Evolutionary conservation across 1,284 basidiomycete species (phyloP), one percentile per base, ranked within the genome.

Genomic region (Tilletiopsis washingtonensis): DNA sequence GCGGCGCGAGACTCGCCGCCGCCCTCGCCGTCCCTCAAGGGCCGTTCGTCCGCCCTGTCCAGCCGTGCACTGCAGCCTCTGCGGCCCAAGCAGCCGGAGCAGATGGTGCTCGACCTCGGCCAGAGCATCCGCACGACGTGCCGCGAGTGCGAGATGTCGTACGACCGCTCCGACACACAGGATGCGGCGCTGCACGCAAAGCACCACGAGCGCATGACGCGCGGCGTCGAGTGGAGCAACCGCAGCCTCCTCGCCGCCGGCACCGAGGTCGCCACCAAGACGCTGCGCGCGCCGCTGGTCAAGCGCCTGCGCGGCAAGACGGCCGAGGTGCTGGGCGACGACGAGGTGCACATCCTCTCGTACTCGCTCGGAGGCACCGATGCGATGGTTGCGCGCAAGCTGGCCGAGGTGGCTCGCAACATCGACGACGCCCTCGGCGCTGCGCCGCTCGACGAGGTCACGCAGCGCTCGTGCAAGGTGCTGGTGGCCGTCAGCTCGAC

Each of bases 301-400:
- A 59, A 89, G 72, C 90, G 87, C 12, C 76, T 88, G 48, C 90
- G 89, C 59, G 84, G 84, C 29, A 91, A 91, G 73, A 81, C 84
- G 40, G 85, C 90, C 45, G 88, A 91, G 73, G 84, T 87, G 12
- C 79, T 84, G 9, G 82, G 86, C 29, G 86, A 86, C 74, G 87
- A 87, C 19, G 34, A 24, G 19, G 23, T 42, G 24, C 34, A 14
- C 9, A 15, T 43, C 32, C 9, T 44, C 32, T 14, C 12, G 17
- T 36, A 24, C 26, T 19, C 5, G 17, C 40, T 42, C 11, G 21
- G 15, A n/a, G 21, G 21, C 4, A 27, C 4, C 3, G 20, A 17
- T 20, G 26, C 21, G n/a, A 46, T 20, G 20, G 9, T 40, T 24
- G 12, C 4, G 25, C 45, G n/a, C 4, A 40, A 39, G 20, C 32